phyloP scores from a whole-genome alignment of 2,329 filamentous ascomycete species.

The Ilyonectria mors-panacis region DNA sequence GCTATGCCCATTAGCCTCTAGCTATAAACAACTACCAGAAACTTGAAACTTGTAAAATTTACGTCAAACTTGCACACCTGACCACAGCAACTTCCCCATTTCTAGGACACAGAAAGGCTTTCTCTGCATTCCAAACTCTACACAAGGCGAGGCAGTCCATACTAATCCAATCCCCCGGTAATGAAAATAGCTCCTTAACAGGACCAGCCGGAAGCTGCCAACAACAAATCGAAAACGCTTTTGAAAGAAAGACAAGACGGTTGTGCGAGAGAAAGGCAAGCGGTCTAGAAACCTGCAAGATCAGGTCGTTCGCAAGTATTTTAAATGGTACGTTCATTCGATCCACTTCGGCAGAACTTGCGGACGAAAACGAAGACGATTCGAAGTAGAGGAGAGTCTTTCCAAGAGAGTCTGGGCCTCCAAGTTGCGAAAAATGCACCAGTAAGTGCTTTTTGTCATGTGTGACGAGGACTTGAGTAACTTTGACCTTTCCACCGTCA shows the following conservation, averaged over 20 bases:
- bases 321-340: too few species aligned
- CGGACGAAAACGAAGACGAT: too few species aligned
- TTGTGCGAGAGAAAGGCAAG: constrained; percentile 36
- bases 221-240: constrained; percentile 37
- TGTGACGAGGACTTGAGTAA: constrained; percentile 34
- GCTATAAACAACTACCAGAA: too few species aligned
- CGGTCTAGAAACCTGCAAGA: constrained; percentile 26
- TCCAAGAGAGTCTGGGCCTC: too few species aligned
- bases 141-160: constrained; percentile 39
- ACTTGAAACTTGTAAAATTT: too few species aligned
- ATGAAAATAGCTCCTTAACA: constrained; percentile 32
- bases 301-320: background rate
- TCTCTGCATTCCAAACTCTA: constrained; percentile 35
- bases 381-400: too few species aligned
- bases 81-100: constrained; percentile 5
- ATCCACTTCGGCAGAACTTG: too few species aligned
- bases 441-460: constrained; percentile 40
- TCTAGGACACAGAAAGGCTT: constrained; percentile 43
- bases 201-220: constrained; percentile 19
- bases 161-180: constrained; percentile 48
- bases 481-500: too few species aligned
- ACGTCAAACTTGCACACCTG: too few species aligned
- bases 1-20: too few species aligned
- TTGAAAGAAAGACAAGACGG: constrained; percentile 40
- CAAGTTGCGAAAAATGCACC: background rate